phyloP scores from a whole-genome alignment of 495 filamentous ascomycete species.

The Tuber magnatum region DNA sequence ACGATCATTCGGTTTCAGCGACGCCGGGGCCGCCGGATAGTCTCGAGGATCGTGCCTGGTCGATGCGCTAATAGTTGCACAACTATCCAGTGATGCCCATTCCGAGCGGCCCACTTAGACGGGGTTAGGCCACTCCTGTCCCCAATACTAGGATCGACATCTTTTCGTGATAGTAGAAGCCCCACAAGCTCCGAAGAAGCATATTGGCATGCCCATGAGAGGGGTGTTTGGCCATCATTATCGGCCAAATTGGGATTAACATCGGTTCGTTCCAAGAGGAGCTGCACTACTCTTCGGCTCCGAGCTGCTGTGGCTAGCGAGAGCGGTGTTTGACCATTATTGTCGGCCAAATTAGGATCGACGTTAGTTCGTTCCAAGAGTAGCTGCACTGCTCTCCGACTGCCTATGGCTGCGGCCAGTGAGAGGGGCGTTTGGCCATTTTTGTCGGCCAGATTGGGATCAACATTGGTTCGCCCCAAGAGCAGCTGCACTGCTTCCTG shows the following conservation, averaged over 20 bases:
- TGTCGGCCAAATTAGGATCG: conserved; percentile 22
- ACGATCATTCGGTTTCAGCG: background rate
- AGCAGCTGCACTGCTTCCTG: too few species aligned
- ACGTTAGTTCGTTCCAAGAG: conserved; percentile 24
- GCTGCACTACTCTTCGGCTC: conserved; percentile 11
- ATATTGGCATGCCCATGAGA: conserved; percentile 16
- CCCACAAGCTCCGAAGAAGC: background rate
- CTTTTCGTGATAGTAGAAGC: conserved; percentile 25
- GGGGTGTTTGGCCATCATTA: too few species aligned
- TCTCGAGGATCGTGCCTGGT: background rate
- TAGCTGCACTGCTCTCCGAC: conserved; percentile 29
- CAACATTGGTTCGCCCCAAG: too few species aligned
- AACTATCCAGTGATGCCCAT: conserved; percentile 29
- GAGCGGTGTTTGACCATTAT: conserved; percentile 18
- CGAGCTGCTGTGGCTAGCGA: conserved; percentile 11
- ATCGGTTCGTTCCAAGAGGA: conserved; percentile 26
- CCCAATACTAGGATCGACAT: conserved; percentile 24
- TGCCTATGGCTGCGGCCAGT: conserved; percentile 18
- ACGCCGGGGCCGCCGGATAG: too few species aligned
- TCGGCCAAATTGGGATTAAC: conserved; percentile 29
- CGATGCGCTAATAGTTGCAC: conserved; percentile 23
- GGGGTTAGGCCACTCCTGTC: background rate
- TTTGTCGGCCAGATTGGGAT: too few species aligned
- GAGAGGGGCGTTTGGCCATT: too few species aligned
- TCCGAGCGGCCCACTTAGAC: conserved; percentile 1